Evolutionary conservation across 1,139 yeast genomes (phyloP).

Genomic region (Groenewaldozyma sp.): DNA sequence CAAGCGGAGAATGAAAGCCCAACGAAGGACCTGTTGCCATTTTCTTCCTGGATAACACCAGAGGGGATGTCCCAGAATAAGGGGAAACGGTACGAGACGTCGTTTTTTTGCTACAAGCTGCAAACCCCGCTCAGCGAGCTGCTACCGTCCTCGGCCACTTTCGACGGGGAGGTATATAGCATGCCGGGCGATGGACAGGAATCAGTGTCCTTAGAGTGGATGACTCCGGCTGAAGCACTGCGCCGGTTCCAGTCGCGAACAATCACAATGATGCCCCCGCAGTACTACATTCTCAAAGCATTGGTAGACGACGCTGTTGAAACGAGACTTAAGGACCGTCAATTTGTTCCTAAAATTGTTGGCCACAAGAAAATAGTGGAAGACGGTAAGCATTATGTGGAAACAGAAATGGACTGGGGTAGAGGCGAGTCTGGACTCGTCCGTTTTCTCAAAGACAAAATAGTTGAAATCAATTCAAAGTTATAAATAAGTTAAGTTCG

Average conservation of each 20-base stretch:
- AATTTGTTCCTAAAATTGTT: slow-evolving; percentile 17
- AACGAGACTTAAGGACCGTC: slow-evolving; percentile 13
- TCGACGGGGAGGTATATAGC: not conserved
- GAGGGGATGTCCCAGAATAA: slow-evolving; percentile 4
- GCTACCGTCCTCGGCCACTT: not conserved
- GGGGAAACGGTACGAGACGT: slow-evolving; percentile 23
- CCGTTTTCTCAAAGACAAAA: slow-evolving; percentile 6
- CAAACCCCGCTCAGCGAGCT: not conserved
- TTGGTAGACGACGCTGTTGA: slow-evolving; percentile 9
- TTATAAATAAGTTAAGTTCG: not conserved
- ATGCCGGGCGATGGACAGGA: slow-evolving; percentile 11
- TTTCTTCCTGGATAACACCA: slow-evolving; percentile 28
- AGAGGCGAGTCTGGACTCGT: slow-evolving; percentile 23
- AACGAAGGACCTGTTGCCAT: slow-evolving; percentile 2
- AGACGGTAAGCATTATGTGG: slow-evolving; percentile 14
- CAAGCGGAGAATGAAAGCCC: not conserved
- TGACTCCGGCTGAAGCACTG: slow-evolving; percentile 22
- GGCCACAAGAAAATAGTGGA: slow-evolving; percentile 9
- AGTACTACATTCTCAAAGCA: slow-evolving; percentile 22
- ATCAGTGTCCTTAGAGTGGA: slow-evolving; percentile 22
- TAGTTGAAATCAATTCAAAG: not conserved
- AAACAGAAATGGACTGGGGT: slow-evolving; percentile 25
- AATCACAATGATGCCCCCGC: slow-evolving; percentile 28
- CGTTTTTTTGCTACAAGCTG: slow-evolving; percentile 20
- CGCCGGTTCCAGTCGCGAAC: slow-evolving; percentile 16